These are phyloP conservation scores for Notholithocarpus densiflorus DNA, from an alignment of 306 rosid genomes.

Conservation along the genomic window DNA sequence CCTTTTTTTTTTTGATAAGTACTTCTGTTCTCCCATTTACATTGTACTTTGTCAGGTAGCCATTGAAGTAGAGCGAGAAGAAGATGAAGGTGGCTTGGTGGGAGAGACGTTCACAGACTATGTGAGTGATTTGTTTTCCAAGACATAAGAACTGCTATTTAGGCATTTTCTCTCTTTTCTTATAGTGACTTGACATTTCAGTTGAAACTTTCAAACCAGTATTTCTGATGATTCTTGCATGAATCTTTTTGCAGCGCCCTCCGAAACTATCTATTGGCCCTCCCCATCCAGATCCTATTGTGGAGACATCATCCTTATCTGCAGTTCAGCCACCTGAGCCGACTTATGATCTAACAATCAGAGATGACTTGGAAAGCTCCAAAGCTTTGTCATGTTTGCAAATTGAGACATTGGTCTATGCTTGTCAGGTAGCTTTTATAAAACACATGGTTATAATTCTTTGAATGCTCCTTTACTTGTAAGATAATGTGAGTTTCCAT, in stretches of 20 bases:
- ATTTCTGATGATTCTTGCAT: constrained; percentile 24
- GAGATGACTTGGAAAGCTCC: constrained; percentile 61
- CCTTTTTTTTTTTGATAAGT: not conserved
- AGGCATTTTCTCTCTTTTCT: not conserved
- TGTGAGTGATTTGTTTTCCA: constrained; percentile 53
- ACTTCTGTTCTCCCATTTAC: constrained; percentile 5
- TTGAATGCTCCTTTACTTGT: constrained; percentile 20
- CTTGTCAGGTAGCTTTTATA: constrained; percentile 83
- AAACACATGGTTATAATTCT: constrained; percentile 24
- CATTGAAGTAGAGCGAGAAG: constrained; percentile 97
- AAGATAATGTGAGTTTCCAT: constrained; percentile 38
- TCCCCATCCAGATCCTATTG: constrained; percentile 92
- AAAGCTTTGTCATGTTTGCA: constrained; percentile 90
- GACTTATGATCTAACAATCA: constrained; percentile 68
- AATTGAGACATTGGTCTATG: constrained; percentile 95
- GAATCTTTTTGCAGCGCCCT: constrained; percentile 68
- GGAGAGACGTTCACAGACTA: constrained; percentile 98
- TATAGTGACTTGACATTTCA: constrained; percentile 13
- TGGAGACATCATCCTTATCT: constrained; percentile 94
- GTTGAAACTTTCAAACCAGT: constrained; percentile 25
- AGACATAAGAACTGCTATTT: constrained; percentile 16
- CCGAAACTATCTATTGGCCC: constrained; percentile 93
- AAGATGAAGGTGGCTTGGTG: constrained; percentile 90
- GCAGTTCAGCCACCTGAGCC: constrained; percentile 99
- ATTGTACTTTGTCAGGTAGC: constrained; percentile 60